Percentiles rank a stretch among this genome's conserved stretches.
Conservation (phyloP, 352 stramenopile species). For the Thalassiosira livingstoniorum region DNA sequence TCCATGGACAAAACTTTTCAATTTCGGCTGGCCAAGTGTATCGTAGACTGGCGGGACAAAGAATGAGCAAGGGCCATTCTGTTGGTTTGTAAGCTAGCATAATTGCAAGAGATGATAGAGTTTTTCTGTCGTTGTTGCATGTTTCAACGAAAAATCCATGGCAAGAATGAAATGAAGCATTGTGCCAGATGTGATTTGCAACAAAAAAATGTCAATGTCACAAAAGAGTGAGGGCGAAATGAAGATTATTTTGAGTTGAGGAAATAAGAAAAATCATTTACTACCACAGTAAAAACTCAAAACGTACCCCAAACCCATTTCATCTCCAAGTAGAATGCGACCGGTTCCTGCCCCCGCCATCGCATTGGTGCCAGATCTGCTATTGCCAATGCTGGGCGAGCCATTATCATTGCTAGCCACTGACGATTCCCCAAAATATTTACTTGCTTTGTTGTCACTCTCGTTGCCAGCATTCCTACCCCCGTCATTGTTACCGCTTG, state of each 20-base stretch:
- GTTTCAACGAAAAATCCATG: too few species aligned
- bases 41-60: slow-evolving; percentile 80
- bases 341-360: slow-evolving; percentile 61
- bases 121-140: too few species aligned
- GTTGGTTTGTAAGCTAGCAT: slow-evolving; percentile 65
- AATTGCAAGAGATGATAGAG: slow-evolving; percentile 82
- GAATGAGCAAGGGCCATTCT: slow-evolving; percentile 83
- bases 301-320: slow-evolving; percentile 77
- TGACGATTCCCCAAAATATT: not conserved
- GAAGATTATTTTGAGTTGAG: not conserved
- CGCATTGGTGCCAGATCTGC: too few species aligned
- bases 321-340: slow-evolving; percentile 70
- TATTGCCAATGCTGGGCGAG: not conserved
- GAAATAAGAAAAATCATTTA: not conserved
- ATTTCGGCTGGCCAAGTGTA: slow-evolving; percentile 83
- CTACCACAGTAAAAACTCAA: not conserved
- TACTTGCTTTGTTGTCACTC: not conserved
- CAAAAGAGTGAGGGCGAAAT: not conserved
- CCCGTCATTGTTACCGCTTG: not conserved
- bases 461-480: not conserved
- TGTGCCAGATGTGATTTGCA: too few species aligned
- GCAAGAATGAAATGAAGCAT: too few species aligned
- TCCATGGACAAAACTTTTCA: slow-evolving; percentile 81
- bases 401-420: not conserved
- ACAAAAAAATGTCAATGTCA: too few species aligned